Conservation (phyloP, 2,329 filamentous ascomycete genomes). For the Xylariomycetidae sp. region DNA sequence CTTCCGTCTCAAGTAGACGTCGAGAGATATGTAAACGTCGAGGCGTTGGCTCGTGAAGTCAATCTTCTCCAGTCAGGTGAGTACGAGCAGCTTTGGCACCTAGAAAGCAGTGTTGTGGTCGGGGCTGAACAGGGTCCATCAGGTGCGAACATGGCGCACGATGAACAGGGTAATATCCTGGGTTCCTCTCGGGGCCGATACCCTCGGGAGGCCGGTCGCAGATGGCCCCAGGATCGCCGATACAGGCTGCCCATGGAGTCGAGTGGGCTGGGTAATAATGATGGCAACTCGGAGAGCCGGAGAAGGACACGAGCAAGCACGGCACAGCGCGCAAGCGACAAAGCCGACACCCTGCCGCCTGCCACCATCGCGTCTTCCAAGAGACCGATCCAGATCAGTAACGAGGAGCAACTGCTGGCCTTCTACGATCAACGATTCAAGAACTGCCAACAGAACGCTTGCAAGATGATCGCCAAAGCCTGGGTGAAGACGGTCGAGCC, state of each 20-base stretch:
- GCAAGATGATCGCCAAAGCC: slow-evolving; percentile 67
- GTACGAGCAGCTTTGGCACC: too few relatives aligned
- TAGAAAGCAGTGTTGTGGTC: too few relatives aligned
- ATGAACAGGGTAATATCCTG: too few relatives aligned
- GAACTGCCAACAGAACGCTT: slow-evolving; percentile 63
- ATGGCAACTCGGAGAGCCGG: slow-evolving; percentile 24
- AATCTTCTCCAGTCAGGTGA: slow-evolving; percentile 34
- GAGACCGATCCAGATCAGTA: slow-evolving; percentile 45
- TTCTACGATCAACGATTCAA: slow-evolving; percentile 59
- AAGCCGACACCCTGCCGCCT: too few relatives aligned
- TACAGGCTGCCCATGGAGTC: too few relatives aligned
- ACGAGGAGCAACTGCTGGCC: slow-evolving; percentile 47
- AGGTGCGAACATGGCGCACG: too few relatives aligned
- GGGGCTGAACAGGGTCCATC: too few relatives aligned
- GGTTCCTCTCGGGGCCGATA: too few relatives aligned
- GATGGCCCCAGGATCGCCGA: too few relatives aligned
- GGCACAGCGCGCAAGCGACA: slow-evolving; percentile 13
- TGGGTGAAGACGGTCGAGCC: slow-evolving; percentile 73
- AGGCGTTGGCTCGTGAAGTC: slow-evolving; percentile 34
- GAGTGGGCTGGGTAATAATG: too few relatives aligned
- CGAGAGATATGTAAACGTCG: slow-evolving; percentile 40
- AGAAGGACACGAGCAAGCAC: slow-evolving; percentile 26
- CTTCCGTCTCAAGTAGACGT: slow-evolving; percentile 19
- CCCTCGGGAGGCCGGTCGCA: too few relatives aligned
- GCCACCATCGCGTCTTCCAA: too few relatives aligned